A percentile compares a stretch with the other conserved stretches of the same genome.
These are phyloP conservation scores for Croton setiger DNA, from an alignment of 441 rosid species.

Conservation along the genomic window DNA sequence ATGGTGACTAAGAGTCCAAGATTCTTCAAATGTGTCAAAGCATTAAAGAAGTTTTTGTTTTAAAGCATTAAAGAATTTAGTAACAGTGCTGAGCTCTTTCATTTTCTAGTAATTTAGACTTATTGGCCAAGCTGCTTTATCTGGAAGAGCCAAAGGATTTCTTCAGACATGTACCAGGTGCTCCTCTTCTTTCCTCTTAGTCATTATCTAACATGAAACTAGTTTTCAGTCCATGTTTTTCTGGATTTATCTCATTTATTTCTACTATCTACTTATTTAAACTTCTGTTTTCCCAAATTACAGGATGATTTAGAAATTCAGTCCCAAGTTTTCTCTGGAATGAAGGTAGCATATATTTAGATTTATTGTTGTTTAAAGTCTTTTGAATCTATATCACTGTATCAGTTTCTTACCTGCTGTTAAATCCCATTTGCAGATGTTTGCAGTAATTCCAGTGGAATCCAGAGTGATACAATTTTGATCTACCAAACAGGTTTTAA, in stretches of 20 bases:
- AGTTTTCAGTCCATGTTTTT: neutral
- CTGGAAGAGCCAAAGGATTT: conserved; percentile 65
- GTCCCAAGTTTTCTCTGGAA: conserved; percentile 44
- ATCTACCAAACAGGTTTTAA: conserved; percentile 66
- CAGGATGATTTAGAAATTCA: conserved; percentile 42
- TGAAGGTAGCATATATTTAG: conserved; percentile 43
- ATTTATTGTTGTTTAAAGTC: neutral
- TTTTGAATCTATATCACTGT: neutral
- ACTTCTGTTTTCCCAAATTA: neutral
- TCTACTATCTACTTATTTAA: conserved; percentile 8
- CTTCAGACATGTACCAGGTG: conserved; percentile 58
- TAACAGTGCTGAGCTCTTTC: conserved; percentile 15
- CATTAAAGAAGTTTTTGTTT: too few species aligned
- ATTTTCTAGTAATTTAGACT: conserved; percentile 35
- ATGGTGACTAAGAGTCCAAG: too few species aligned
- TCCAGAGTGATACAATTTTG: conserved; percentile 70
- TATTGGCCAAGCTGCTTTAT: conserved; percentile 67
- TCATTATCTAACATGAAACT: neutral
- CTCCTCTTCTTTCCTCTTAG: conserved; percentile 13
- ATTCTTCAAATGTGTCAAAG: too few species aligned
- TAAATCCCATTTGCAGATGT: conserved; percentile 47
- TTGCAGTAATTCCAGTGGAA: conserved; percentile 61
- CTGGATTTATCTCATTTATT: neutral
- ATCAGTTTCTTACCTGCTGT: conserved; percentile 13
- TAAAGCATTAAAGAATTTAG: neutral